Percentiles rank a stretch among this genome's conserved stretches.
Conservation (phyloP, 2,329 filamentous ascomycete species). For the Nannizzia gypsea region DNA sequence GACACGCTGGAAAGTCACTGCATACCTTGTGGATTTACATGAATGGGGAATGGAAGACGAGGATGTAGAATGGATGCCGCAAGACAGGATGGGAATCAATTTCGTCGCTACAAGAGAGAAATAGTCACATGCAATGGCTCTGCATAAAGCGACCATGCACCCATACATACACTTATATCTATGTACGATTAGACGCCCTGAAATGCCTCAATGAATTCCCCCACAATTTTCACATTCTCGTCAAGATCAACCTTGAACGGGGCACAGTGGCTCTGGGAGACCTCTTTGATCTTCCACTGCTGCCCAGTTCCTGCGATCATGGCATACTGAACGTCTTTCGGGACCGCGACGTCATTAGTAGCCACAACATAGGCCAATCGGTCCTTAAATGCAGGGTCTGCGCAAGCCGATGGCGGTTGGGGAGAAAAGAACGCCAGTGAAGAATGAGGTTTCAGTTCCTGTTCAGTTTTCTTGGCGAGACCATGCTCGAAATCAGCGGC, state of each 20-base stretch:
- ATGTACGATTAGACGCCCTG: background rate
- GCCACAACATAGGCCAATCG: constrained; percentile 7
- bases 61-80: constrained; percentile 4
- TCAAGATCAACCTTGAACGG: background rate
- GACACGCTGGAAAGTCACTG: background rate
- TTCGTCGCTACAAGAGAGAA: constrained; percentile 2
- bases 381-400: constrained; percentile 7
- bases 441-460: background rate
- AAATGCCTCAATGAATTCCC: background rate
- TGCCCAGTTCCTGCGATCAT: constrained; percentile 4
- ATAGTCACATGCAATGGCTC: background rate
- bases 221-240: background rate
- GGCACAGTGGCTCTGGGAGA: background rate
- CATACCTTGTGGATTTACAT: background rate
- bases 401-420: background rate
- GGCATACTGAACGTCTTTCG: constrained; percentile 2
- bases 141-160: background rate
- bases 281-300: background rate
- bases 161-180: background rate
- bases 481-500: constrained; percentile 8
- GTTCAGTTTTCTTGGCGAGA: background rate
- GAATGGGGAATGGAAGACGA: constrained; percentile 6
- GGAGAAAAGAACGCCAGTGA: background rate
- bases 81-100: constrained; percentile 6
- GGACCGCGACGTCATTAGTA: constrained; percentile 6